A percentile compares a stretch with the other conserved stretches of the same genome.
Evolutionary conservation across 768 basidiomycete species (phyloP).

Genomic region (Suillus bovinus): DNA sequence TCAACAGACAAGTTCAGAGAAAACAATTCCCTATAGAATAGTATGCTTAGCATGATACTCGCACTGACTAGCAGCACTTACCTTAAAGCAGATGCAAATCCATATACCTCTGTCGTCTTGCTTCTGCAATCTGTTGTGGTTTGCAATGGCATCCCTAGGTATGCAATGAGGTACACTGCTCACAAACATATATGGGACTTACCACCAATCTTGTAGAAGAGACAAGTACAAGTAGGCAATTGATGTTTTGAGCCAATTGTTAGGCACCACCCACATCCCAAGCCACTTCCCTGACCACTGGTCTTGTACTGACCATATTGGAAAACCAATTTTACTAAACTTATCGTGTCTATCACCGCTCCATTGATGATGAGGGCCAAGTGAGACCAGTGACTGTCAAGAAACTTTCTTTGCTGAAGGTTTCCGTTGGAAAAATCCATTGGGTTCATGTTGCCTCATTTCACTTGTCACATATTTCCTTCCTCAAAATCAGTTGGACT

Average conservation of each 20-base stretch:
- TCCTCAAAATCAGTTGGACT: not conserved
- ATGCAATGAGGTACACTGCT: not conserved
- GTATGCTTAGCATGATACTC: too few relatives aligned
- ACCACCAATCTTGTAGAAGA: not conserved
- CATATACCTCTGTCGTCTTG: conserved; percentile 29
- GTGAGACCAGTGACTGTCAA: conserved; percentile 11
- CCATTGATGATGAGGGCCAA: conserved; percentile 36
- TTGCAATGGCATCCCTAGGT: conserved; percentile 34
- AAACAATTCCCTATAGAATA: not conserved
- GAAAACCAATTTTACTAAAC: too few relatives aligned
- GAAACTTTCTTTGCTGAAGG: conserved; percentile 29
- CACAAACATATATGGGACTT: not conserved
- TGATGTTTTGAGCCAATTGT: conserved; percentile 21
- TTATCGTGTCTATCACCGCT: conserved; percentile 36
- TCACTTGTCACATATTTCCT: conserved; percentile 17
- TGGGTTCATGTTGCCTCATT: conserved; percentile 24
- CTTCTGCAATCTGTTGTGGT: conserved; percentile 33
- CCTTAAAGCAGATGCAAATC: conserved; percentile 25
- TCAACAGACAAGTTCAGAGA: not conserved
- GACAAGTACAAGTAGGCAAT: conserved; percentile 32
- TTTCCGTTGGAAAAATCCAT: conserved; percentile 26
- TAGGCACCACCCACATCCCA: not conserved
- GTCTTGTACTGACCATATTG: conserved; percentile 19
- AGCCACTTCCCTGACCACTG: not conserved
- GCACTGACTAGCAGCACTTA: conserved; percentile 10